Evolutionary conservation across 2,329 filamentous ascomycete species (phyloP).

Genomic region (Tolypocladium tropicale): DNA sequence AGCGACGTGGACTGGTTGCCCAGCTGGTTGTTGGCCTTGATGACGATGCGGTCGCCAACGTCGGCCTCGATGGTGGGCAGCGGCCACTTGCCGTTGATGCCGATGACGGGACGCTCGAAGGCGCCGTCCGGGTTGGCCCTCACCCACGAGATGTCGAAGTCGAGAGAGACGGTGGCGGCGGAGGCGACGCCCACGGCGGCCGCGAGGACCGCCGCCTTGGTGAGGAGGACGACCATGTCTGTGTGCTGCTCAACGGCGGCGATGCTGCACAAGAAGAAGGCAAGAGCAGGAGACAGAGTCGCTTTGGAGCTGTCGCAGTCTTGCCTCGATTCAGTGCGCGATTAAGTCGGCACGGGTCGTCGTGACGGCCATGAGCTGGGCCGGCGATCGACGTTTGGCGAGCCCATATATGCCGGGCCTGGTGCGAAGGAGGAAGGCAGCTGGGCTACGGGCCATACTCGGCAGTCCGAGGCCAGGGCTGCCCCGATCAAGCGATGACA

Average conservation of each 20-base stretch:
- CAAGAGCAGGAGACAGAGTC: background rate
- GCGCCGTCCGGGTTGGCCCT: conserved; percentile 60
- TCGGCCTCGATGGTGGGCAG: conserved; percentile 54
- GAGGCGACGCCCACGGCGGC: conserved; percentile 9
- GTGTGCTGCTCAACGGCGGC: background rate
- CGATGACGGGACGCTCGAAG: conserved; percentile 56
- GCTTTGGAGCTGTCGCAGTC: background rate
- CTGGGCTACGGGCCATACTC: background rate
- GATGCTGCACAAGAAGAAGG: background rate
- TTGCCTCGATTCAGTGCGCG: background rate
- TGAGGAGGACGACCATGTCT: conserved; percentile 9
- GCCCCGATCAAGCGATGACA: background rate
- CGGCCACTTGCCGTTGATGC: conserved; percentile 70
- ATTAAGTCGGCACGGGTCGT: background rate
- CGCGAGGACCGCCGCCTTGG: conserved; percentile 4
- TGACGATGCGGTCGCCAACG: conserved; percentile 49
- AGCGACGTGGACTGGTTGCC: conserved; percentile 53
- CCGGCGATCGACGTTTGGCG: background rate
- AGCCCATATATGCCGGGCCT: background rate
- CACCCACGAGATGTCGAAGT: conserved; percentile 65
- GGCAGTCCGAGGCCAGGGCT: no score
- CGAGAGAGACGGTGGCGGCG: conserved; percentile 41
- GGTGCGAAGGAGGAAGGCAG: no score
- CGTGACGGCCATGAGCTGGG: background rate
- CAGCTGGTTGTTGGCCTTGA: conserved; percentile 49